phyloP scores from a whole-genome alignment of 371 early-diverging fungal genomes.

The Basidiobolus meristosporus region DNA sequence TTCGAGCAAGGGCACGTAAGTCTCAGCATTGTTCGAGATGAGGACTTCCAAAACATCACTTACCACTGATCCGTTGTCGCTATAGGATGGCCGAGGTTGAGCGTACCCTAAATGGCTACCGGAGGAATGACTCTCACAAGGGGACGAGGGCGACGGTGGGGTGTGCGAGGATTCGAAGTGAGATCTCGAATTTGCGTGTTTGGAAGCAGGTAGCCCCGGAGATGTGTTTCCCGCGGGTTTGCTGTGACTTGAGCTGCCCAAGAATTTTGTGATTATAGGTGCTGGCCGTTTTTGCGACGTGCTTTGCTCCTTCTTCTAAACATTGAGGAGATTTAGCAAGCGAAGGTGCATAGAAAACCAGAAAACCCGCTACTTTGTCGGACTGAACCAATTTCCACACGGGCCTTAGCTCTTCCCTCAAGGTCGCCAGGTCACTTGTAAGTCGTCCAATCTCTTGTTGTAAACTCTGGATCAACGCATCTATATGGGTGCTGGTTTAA shows the following conservation, averaged over 20 bases:
- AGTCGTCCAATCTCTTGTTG: conserved; percentile 27
- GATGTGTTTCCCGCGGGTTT: conserved; percentile 4
- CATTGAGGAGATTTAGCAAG: too few relatives aligned
- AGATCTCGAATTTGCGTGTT: conserved; percentile 1
- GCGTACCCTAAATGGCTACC: neutral
- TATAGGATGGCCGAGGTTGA: neutral
- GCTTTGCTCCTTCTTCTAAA: neutral
- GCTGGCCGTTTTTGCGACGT: neutral
- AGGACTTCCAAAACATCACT: conserved; percentile 6
- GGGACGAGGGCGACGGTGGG: conserved; percentile 6
- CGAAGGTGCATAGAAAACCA: neutral
- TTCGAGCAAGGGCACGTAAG: neutral
- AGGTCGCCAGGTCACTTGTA: conserved; percentile 18
- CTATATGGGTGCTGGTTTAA: conserved; percentile 8
- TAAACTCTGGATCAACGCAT: conserved; percentile 20
- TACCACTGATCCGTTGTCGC: conserved; percentile 5
- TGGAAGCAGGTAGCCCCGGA: neutral
- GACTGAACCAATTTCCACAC: conserved; percentile 26
- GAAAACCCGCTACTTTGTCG: conserved; percentile 23
- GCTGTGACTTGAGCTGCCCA: conserved; percentile 1
- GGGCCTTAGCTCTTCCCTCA: conserved; percentile 30
- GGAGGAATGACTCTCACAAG: neutral
- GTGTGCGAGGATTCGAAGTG: conserved; percentile 2
- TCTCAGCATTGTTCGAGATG: too few relatives aligned
- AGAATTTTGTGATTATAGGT: conserved; percentile 15